A percentile compares a stretch with the other conserved stretches of the same genome.
Conservation (phyloP, 257 asterid species). For the Echium plantagineum region DNA sequence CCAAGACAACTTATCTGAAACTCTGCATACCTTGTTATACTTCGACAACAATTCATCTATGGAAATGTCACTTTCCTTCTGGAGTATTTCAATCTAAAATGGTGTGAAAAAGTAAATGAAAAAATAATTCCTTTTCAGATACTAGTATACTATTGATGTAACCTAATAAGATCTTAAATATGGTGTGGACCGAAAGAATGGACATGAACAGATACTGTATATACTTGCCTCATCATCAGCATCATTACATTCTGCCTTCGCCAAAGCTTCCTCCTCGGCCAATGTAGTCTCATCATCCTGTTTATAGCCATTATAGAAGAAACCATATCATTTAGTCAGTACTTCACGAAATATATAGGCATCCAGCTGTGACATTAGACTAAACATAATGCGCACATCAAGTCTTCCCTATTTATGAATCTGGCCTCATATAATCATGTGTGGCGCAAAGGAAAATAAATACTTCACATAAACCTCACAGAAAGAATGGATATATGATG, state of each 20-base stretch:
- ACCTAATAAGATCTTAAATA: not conserved
- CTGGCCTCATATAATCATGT: too few species aligned
- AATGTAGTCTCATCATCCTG: constrained; percentile 97
- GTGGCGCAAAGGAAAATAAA: too few species aligned
- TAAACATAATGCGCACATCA: not conserved
- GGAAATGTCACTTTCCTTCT: constrained; percentile 82
- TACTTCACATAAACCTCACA: not conserved
- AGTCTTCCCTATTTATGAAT: not conserved
- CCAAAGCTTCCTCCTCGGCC: constrained; percentile 81
- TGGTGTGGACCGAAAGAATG: not conserved
- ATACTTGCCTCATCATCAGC: constrained; percentile 50
- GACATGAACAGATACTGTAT: not conserved
- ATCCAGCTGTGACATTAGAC: not conserved
- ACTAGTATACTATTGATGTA: not conserved
- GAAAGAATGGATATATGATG: not conserved
- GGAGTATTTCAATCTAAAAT: constrained; percentile 70
- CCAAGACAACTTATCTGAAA: constrained; percentile 8
- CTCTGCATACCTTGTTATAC: constrained; percentile 71
- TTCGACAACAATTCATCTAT: constrained; percentile 83
- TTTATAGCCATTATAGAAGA: constrained; percentile 2
- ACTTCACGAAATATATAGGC: not conserved
- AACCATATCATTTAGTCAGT: not conserved
- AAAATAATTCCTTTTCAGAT: not conserved
- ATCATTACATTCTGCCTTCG: constrained; percentile 49
- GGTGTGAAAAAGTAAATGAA: not conserved